A percentile compares a stretch with the other conserved stretches of the same genome.
These are phyloP conservation scores for Eutrema salsugineum DNA, from an alignment of 441 rosid genomes.

Conservation along the genomic window DNA sequence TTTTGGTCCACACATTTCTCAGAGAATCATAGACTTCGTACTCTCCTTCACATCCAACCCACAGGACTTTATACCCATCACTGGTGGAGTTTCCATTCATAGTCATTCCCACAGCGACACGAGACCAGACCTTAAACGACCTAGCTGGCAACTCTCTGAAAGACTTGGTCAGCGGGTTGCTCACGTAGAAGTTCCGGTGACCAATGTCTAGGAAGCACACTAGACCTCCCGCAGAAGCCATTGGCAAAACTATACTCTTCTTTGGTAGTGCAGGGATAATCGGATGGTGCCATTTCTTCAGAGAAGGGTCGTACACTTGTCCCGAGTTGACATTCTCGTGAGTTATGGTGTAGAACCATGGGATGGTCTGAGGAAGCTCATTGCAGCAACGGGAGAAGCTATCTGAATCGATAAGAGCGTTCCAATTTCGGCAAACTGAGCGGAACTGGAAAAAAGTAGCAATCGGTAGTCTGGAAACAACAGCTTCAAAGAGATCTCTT, in stretches of 20 bases:
- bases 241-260: conserved; percentile 75
- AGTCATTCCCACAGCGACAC: conserved; percentile 92
- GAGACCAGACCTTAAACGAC: conserved; percentile 85
- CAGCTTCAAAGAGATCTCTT: conserved; percentile 86
- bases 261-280: conserved; percentile 63
- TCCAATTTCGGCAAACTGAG: conserved; percentile 82
- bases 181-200: conserved; percentile 76
- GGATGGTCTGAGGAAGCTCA: conserved; percentile 50
- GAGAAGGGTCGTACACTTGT: conserved; percentile 82
- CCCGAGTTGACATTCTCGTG: conserved; percentile 85
- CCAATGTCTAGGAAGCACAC: conserved; percentile 96
- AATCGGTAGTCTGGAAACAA: conserved; percentile 87
- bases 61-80: conserved; percentile 76
- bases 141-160: conserved; percentile 84
- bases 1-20: conserved; percentile 61
- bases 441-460: conserved; percentile 87
- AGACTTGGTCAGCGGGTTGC: conserved; percentile 87
- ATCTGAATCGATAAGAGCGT: conserved; percentile 66
- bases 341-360: conserved; percentile 92
- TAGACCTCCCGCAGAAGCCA: conserved; percentile 94
- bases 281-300: conserved; percentile 87
- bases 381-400: conserved; percentile 77
- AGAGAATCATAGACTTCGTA: conserved; percentile 78
- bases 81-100: conserved; percentile 47
- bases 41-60: conserved; percentile 94